These are phyloP conservation scores for Gonapodya prolifera DNA, from an alignment of 192 early-diverging fungal species.

Conservation along the genomic window DNA sequence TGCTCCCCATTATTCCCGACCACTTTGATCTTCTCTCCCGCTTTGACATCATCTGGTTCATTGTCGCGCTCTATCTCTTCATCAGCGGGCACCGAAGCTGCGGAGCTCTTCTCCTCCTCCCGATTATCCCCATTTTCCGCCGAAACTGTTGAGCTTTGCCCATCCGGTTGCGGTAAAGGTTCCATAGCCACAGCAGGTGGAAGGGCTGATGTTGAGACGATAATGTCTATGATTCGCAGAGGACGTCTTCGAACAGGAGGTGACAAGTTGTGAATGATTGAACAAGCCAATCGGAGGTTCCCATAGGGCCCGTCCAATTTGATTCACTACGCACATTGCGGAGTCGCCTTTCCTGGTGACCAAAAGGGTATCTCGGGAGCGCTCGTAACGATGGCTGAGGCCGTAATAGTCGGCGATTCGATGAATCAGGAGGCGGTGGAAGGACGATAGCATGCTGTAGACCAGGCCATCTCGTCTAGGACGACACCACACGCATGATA, in stretches of 20 bases:
- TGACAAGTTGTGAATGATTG: too few relatives aligned
- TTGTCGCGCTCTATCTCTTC: background rate
- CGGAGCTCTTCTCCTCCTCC: too few relatives aligned
- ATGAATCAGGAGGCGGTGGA: background rate
- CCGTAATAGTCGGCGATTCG: background rate
- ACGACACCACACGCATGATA: too few relatives aligned
- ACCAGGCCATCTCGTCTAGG: background rate
- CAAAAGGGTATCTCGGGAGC: background rate
- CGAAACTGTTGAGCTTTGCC: background rate
- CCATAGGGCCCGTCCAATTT: too few relatives aligned
- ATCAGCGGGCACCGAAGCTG: too few relatives aligned
- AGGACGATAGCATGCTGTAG: background rate
- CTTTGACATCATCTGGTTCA: background rate
- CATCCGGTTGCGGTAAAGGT: background rate
- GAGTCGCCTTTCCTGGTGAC: background rate
- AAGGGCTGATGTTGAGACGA: background rate
- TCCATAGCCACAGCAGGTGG: background rate
- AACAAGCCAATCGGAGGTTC: background rate
- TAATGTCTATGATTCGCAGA: background rate
- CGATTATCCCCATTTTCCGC: background rate
- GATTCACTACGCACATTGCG: background rate
- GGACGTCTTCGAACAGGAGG: background rate
- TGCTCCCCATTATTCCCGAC: background rate
- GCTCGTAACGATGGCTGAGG: background rate
- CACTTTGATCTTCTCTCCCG: background rate